A percentile compares a stretch with the other conserved stretches of the same genome.
Evolutionary conservation across 371 early-diverging fungal species (phyloP).

Genomic region (Mucor irregularis): DNA sequence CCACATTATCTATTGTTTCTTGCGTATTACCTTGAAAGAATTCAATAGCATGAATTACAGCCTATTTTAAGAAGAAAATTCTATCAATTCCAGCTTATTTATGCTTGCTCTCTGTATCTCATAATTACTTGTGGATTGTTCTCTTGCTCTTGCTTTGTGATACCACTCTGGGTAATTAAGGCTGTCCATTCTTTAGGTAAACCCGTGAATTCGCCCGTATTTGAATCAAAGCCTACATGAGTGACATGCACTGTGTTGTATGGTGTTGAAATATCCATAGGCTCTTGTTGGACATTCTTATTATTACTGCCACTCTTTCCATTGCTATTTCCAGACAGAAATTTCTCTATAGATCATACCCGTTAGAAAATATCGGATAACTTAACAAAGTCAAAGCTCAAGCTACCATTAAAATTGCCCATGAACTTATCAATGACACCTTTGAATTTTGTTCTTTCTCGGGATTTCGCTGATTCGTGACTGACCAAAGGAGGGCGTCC

Average conservation of each 20-base stretch:
- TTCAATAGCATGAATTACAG: conserved; percentile 92
- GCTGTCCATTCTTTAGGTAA: conserved; percentile 90
- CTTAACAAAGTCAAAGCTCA: background rate
- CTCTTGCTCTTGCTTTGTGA: conserved; percentile 89
- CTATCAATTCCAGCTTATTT: too few relatives aligned
- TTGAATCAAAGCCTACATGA: conserved; percentile 85
- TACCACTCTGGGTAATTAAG: conserved; percentile 86
- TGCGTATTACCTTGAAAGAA: conserved; percentile 71
- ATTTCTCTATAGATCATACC: conserved; percentile 23
- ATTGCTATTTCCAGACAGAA: conserved; percentile 24
- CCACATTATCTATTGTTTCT: conserved; percentile 50
- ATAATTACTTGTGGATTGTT: conserved; percentile 76
- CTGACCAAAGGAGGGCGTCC: background rate
- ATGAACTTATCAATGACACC: conserved; percentile 45
- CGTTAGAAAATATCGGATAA: background rate
- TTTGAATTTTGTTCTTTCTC: conserved; percentile 45
- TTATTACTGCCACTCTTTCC: background rate
- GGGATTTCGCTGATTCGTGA: conserved; percentile 8
- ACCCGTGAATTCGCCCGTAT: conserved; percentile 88
- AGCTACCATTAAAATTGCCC: conserved; percentile 42
- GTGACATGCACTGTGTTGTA: conserved; percentile 94
- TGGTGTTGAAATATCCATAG: conserved; percentile 86
- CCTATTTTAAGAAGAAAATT: conserved; percentile 32
- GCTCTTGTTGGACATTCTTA: conserved; percentile 3
- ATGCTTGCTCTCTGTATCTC: background rate